Evolutionary conservation across 441 rosid species (phyloP).

Genomic region (Capsella rubella): DNA sequence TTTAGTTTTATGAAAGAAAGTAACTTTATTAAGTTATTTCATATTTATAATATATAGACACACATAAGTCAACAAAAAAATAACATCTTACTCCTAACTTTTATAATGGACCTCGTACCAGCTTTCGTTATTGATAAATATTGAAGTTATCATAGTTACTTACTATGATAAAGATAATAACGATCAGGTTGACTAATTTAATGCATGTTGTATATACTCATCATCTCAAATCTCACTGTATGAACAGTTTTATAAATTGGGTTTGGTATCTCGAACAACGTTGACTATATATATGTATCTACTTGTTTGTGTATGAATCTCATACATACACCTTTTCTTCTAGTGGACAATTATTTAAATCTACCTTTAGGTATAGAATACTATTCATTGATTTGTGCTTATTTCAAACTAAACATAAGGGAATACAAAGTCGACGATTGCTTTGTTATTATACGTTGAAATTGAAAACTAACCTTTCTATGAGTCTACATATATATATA

Average conservation of each 20-base stretch:
- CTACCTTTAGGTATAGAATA: neutral
- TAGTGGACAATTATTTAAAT: neutral
- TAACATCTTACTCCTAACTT: neutral
- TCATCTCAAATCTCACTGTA: conserved; percentile 3
- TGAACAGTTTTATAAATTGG: conserved; percentile 13
- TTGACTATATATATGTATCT: conserved; percentile 27
- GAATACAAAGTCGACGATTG: neutral
- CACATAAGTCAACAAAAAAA: neutral
- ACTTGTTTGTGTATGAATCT: neutral
- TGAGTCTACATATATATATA: neutral
- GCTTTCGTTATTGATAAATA: neutral
- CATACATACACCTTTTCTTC: neutral
- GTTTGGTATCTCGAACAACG: conserved; percentile 13
- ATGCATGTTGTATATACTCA: conserved; percentile 4
- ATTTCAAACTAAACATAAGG: neutral
- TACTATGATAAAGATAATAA: neutral
- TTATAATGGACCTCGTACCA: neutral
- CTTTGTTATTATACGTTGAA: neutral
- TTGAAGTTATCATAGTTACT: neutral
- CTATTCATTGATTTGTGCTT: neutral
- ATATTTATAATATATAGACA: neutral
- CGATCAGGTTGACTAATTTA: conserved; percentile 3
- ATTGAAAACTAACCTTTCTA: conserved; percentile 3
- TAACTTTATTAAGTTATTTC: no score
- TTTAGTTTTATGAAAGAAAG: no score